Percentiles rank a stretch among this genome's conserved stretches.
Conservation (phyloP, 106 monocot genomes). For the Acorus calamus region DNA sequence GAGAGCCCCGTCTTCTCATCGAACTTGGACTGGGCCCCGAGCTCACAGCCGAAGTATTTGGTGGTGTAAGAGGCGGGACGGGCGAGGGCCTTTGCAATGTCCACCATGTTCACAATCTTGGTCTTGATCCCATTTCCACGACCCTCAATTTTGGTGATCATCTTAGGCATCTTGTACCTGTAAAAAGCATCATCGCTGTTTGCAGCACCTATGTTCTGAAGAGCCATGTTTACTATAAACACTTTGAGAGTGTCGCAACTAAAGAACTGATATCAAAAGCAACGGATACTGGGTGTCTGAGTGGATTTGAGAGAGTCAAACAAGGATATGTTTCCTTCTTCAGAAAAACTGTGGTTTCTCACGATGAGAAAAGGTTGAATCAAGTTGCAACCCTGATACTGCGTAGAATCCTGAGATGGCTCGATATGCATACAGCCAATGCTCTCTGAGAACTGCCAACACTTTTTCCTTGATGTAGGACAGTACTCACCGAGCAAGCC, state of each 20-base stretch:
- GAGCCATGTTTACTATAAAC: constrained; percentile 34
- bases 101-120: constrained; percentile 83
- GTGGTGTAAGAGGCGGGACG: constrained; percentile 69
- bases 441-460: neutral
- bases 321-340: too few species aligned
- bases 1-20: constrained; percentile 63
- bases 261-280: too few species aligned
- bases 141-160: constrained; percentile 84
- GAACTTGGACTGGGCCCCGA: constrained; percentile 82
- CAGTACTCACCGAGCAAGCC: constrained; percentile 53
- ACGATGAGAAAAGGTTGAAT: neutral
- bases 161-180: constrained; percentile 82
- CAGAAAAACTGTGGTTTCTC: neutral
- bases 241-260: too few species aligned
- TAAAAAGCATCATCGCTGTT: constrained; percentile 89
- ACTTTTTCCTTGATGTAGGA: constrained; percentile 33
- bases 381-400: neutral
- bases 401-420: constrained; percentile 4
- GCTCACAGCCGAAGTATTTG: constrained; percentile 77
- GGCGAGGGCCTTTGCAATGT: constrained; percentile 68
- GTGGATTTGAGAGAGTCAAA: too few species aligned
- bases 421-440: constrained; percentile 19
- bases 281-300: too few species aligned
- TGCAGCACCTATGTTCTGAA: constrained; percentile 69
- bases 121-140: constrained; percentile 88